A percentile compares a stretch with the other conserved stretches of the same genome.
These are phyloP conservation scores for Vitis riparia DNA, from an alignment of 164 flowering plant genomes.

Conservation along the genomic window DNA sequence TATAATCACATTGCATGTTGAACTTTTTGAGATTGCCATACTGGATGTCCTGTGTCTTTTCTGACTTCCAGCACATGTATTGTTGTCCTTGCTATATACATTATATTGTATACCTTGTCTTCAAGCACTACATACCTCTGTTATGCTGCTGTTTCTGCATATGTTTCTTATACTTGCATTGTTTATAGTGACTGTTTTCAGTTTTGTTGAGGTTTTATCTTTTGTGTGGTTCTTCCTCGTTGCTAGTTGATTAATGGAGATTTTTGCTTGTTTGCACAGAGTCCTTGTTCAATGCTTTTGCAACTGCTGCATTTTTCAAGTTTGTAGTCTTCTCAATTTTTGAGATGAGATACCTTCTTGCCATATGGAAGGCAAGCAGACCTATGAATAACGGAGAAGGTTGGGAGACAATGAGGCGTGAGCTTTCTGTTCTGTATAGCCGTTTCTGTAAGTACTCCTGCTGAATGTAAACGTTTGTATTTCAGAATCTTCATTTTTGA, in stretches of 20 bases:
- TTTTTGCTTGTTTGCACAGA: constrained; percentile 48
- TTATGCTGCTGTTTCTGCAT: no score
- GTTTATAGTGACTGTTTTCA: background rate
- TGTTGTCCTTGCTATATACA: background rate
- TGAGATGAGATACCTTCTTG: constrained; percentile 98
- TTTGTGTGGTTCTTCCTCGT: background rate
- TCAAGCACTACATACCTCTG: background rate
- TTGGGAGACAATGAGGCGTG: constrained; percentile 99
- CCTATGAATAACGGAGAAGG: constrained; percentile 83
- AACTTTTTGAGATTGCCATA: background rate
- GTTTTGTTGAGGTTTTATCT: background rate
- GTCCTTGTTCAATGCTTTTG: constrained; percentile 96
- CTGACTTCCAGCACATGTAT: background rate
- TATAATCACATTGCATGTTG: background rate
- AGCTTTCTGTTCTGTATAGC: constrained; percentile 88
- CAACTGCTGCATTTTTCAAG: constrained; percentile 99
- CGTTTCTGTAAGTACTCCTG: constrained; percentile 86
- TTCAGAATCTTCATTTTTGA: constrained; percentile 6
- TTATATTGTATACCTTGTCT: background rate
- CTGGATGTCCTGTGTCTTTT: background rate
- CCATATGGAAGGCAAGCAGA: constrained; percentile 98
- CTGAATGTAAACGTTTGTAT: background rate
- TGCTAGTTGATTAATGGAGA: background rate
- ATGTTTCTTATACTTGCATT: background rate
- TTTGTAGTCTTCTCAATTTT: constrained; percentile 96